phyloP scores from a whole-genome alignment of 2,329 filamentous ascomycete genomes.

The Penicillium sp. region DNA sequence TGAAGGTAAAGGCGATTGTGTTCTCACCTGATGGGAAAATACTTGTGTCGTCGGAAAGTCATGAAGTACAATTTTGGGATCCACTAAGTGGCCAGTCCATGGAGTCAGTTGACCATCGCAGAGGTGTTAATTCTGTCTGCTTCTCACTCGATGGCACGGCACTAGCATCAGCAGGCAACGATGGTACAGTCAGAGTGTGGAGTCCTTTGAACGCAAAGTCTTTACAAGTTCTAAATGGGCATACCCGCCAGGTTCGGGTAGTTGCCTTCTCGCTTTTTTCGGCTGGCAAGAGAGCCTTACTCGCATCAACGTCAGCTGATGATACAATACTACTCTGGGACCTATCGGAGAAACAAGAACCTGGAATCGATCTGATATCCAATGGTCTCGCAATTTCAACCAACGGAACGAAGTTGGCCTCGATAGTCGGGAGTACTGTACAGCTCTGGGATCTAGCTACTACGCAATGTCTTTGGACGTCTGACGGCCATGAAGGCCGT shows the following conservation, averaged over 20 bases:
- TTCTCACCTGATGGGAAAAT: too few relatives aligned
- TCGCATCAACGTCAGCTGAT: not conserved
- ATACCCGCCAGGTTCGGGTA: not conserved
- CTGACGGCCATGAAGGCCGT: too few relatives aligned
- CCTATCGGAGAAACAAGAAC: not conserved
- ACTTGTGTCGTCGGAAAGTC: too few relatives aligned
- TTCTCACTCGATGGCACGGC: too few relatives aligned
- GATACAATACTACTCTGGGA: not conserved
- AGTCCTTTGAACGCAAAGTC: not conserved
- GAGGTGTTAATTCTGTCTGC: too few relatives aligned
- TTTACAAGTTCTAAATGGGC: not conserved
- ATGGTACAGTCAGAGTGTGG: conserved; percentile 18
- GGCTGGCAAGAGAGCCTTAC: not conserved
- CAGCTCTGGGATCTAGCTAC: not conserved
- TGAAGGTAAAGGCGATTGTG: too few relatives aligned
- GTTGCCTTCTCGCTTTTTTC: not conserved
- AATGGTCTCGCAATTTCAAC: not conserved
- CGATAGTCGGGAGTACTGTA: not conserved
- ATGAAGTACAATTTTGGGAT: too few relatives aligned
- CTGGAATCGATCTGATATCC: not conserved
- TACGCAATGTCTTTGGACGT: too few relatives aligned
- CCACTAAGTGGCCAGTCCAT: too few relatives aligned
- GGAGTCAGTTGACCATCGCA: too few relatives aligned
- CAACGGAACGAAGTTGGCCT: not conserved
- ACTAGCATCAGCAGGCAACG: too few relatives aligned